Base-by-base conservation (phyloP, 768 basidiomycete species). In the Lentinula lateritia region DNA sequence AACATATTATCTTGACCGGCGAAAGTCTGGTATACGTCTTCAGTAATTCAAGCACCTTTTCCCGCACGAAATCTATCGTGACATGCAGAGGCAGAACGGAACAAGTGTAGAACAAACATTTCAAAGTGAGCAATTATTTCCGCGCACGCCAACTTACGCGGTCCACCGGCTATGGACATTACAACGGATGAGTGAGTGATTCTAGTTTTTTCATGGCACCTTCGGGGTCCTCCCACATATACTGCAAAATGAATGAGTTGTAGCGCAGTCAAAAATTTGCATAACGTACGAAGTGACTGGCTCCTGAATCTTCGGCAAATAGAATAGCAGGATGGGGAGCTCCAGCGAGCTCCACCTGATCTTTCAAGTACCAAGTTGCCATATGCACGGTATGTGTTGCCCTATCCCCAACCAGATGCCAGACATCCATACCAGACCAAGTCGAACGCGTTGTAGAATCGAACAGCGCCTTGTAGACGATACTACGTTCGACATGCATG, bases 201-300 rank as follows among this genome's bases (percentile, higher is more conserved):
- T 58, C 56, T 12, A 67, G 32, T 39, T 52, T 60, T 6, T 50
- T 39, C 28, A 67, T 58, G 0, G 63, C 63, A 20, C 18, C 56
- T 34, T 62, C 65, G 3, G 66, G 65, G 20, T 65, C 62, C 35
- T 67, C 66, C 66, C 66, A 67, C 23, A 66, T 62, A 20, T 64
- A 35, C 66, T 67, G 45, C 23, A 57, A 9, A 20, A 50, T 20
- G 9, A 4, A 16, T n/a, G 3, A 57, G 42, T 43, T 6, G 6
- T 3, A n/a, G 6, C 16, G 18, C 15, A 43, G 16, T 18, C 3
- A 16, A 1, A 50, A 32, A 13, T 43, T 7, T 16, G 32, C 28
- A 28, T 41, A n/a, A 67, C 71, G 41, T 50, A 70, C 71, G 39
- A 69, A 72, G 59, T 70, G 71, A 56, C 70, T 70, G 8, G 56